phyloP scores from a whole-genome alignment of 2,329 filamentous ascomycete genomes.

The Diplodia sapinea region DNA sequence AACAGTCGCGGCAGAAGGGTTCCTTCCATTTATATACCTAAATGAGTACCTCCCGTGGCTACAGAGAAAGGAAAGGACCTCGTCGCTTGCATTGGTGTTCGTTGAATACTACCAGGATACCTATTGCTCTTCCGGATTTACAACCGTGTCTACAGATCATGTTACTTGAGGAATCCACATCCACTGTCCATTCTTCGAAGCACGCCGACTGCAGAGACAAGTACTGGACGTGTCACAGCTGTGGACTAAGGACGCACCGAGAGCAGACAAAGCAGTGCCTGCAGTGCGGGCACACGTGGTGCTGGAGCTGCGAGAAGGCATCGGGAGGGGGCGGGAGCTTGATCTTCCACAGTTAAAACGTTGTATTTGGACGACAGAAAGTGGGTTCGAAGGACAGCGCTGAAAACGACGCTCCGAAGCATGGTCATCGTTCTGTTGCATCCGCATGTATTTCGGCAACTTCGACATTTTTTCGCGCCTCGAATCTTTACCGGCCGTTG shows the following conservation, averaged over 20 bases:
- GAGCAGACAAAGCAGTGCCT: slow-evolving; percentile 24
- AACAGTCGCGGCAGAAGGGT: not conserved
- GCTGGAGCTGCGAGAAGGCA: slow-evolving; percentile 13
- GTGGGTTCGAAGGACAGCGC: no score
- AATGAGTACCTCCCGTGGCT: no score
- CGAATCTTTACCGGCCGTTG: not conserved
- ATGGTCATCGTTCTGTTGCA: not conserved
- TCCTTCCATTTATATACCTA: not conserved
- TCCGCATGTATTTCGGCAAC: not conserved
- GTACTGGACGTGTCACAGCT: slow-evolving; percentile 23
- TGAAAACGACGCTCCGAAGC: no score
- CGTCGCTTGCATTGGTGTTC: not conserved
- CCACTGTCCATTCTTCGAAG: not conserved
- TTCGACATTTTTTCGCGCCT: not conserved
- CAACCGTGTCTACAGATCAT: not conserved
- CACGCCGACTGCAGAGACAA: slow-evolving; percentile 24
- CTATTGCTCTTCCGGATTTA: not conserved
- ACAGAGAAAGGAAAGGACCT: not conserved
- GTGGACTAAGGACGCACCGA: slow-evolving; percentile 12
- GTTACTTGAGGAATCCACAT: not conserved
- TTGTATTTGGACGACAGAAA: not conserved
- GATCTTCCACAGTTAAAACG: slow-evolving; percentile 11
- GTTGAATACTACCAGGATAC: not conserved
- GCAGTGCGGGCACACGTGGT: slow-evolving; percentile 21
- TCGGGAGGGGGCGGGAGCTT: slow-evolving; percentile 18